Conservation (phyloP, 1,284 basidiomycete genomes). For the Boletus holoroseus region DNA sequence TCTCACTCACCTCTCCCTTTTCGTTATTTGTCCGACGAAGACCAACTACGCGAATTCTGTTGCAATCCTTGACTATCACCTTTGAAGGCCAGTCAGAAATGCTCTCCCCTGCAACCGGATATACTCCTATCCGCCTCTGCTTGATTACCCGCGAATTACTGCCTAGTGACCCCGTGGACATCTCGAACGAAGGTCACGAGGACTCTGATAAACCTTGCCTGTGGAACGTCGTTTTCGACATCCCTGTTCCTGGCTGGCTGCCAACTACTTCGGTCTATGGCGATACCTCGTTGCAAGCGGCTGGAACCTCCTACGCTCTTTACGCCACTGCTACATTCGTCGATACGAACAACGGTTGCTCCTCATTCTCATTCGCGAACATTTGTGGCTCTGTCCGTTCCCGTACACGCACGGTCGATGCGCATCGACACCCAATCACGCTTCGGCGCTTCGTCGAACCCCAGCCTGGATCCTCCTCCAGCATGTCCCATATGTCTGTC, state of each 20-base stretch:
- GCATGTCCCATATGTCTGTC: slow-evolving; percentile 22
- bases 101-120: slow-evolving; percentile 52
- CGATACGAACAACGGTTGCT: slow-evolving; percentile 38
- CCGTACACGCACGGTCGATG: slow-evolving; percentile 35
- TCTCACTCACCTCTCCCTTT: slow-evolving; percentile 49
- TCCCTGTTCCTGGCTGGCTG: slow-evolving; percentile 73
- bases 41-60: slow-evolving; percentile 42
- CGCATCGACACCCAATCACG: slow-evolving; percentile 35
- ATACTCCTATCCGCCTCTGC: slow-evolving; percentile 59
- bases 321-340: slow-evolving; percentile 59
- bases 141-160: slow-evolving; percentile 59
- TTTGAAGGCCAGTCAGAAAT: slow-evolving; percentile 76
- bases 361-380: slow-evolving; percentile 41
- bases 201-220: slow-evolving; percentile 46
- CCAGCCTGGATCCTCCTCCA: slow-evolving; percentile 28
- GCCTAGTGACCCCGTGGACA: slow-evolving; percentile 46
- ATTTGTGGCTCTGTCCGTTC: slow-evolving; percentile 47
- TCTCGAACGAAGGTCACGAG: slow-evolving; percentile 58
- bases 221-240: slow-evolving; percentile 70
- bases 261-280: slow-evolving; percentile 53
- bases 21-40: slow-evolving; percentile 48
- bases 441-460: slow-evolving; percentile 46
- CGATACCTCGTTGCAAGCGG: slow-evolving; percentile 33
- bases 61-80: slow-evolving; percentile 62
- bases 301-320: slow-evolving; percentile 61